Conservation (phyloP, 106 monocot genomes). For the Allium fistulosum region DNA sequence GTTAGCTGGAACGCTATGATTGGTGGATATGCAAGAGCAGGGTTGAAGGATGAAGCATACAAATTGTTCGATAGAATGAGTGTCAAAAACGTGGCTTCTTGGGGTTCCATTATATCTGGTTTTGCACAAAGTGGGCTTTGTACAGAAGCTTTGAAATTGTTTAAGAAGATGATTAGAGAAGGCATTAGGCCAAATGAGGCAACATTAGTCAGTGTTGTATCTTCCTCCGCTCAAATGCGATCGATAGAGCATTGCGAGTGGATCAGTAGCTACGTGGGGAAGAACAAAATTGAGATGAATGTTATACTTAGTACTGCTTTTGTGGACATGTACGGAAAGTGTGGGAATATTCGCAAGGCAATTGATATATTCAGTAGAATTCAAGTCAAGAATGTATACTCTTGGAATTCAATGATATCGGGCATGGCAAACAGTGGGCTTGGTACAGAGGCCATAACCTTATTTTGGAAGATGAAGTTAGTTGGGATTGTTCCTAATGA, state of each 20-base stretch:
- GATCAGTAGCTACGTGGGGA: conserved; percentile 18
- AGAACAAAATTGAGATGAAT: conserved; percentile 3
- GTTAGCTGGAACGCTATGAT: conserved; percentile 80
- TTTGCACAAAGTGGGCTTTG: conserved; percentile 32
- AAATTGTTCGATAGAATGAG: conserved; percentile 55
- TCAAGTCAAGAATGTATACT: conserved; percentile 48
- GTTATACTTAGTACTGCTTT: conserved; percentile 35
- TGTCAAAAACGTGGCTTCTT: conserved; percentile 33
- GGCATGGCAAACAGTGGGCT: conserved; percentile 63
- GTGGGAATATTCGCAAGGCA: conserved; percentile 43
- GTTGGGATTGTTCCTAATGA: conserved; percentile 28
- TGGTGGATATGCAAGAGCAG: conserved; percentile 32
- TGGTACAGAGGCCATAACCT: conserved; percentile 28
- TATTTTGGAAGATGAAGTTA: conserved; percentile 62
- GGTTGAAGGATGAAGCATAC: conserved; percentile 17
- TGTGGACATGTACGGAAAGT: conserved; percentile 72
- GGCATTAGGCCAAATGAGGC: conserved; percentile 37
- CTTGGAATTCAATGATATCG: conserved; percentile 61
- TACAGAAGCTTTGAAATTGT: conserved; percentile 32
- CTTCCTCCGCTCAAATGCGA: conserved; percentile 46
- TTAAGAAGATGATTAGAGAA: conserved; percentile 26
- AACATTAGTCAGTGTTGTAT: conserved; percentile 34
- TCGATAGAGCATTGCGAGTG: conserved; percentile 33
- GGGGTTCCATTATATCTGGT: conserved; percentile 60
- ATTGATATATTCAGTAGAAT: conserved; percentile 37